Evolutionary conservation across 495 filamentous ascomycete genomes (phyloP), one percentile per base, ranked within the genome.

Genomic region (Cercophora sp.): DNA sequence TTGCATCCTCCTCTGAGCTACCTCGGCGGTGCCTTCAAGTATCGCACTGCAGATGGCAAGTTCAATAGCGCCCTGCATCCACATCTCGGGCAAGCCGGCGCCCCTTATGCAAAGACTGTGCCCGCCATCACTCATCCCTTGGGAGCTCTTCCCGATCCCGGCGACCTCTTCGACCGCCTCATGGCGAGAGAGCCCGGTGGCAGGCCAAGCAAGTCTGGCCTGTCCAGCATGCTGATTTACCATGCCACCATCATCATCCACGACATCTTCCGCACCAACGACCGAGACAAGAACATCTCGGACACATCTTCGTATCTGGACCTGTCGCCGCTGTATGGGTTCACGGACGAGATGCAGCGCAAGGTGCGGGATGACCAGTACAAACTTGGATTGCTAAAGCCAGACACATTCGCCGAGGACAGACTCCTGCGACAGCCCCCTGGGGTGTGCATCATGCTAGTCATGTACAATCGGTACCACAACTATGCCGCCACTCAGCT

Each of bases 171-270:
- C 54, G 88, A 91, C 67, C 79, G 77, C 41, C 63, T 89, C 3
- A 77, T 89, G 71, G 78, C 75, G 39, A 74, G 87, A 35, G 68
- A 69, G 9, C 29, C 29, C 29, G 57, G 80, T 34, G 65, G 76
- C 49, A 79, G 81, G 49, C 75, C 81, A 32, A 84, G 87, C 65
- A 81, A 85, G 4, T 87, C 83, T 34, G 82, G 83, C 48, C 80
- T 92, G 32, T 91, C 87, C 0, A 87, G 85, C 63, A 80, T 92
- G 66, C 73, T 94, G n/a, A 91, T 89, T 69, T 90, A 92, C 57
- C 74, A 89, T 46, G 88, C 87, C 4, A 82, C 83, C 9, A 85
- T 91, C 48, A 89, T 93, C 55, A 91, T 90, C 63, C 88, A 93
- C 57, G 84, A 84, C 74, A 61, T 71, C 39, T 76, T 74, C 53